Base-by-base conservation (phyloP, 208 protist species). In the Trypanosoma lewisi region DNA sequence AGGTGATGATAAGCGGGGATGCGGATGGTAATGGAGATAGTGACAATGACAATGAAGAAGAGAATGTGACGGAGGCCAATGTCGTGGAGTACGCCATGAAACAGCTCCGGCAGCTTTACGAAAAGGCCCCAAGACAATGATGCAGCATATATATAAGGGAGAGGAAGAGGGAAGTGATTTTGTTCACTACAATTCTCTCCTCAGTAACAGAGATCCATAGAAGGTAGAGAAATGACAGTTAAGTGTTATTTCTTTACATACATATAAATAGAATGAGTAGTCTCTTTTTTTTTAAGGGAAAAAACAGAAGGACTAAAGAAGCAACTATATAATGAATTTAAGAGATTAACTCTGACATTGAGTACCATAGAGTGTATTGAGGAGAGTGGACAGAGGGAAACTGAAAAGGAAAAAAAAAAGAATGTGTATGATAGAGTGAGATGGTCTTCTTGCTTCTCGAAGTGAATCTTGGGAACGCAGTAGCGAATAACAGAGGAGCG, bases 11-110 rank as follows among this genome's bases (percentile, higher is more conserved):
- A 9, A 25, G 44, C 36, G 37, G 27, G 0, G 34, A 30, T 33
- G 31, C 8, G 30, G 39, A 27, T 44, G 37, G 27, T 0, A 30
- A 30, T 33, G 31, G 12, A 31, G 39, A 27, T 33, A 16, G 25
- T 21, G 51, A 55, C 7, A 41, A 11, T 25, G 48, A 65, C 27
- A 50, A 37, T 36, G 52, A 52, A 41, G 42, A 60, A 37, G 63
- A 49, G n/a, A 23, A 44, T 2, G 50, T 31, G 37, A 31, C 42
- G 25, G 41, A 50, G 23, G 39, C 21, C 6, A 41, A 55, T 16
- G n/a, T 81, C 30, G 28, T 89, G 68, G 69, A 69, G 52, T 86
- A 86, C 51, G 74, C 83, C n/a, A 85, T 82, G 54, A 71, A 82
- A 34, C 66, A 78, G 49, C 64, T 89, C 7, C 45, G 64, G 9